Base-by-base conservation (phyloP, 768 basidiomycete genomes). In the Agrocybe pediades region DNA sequence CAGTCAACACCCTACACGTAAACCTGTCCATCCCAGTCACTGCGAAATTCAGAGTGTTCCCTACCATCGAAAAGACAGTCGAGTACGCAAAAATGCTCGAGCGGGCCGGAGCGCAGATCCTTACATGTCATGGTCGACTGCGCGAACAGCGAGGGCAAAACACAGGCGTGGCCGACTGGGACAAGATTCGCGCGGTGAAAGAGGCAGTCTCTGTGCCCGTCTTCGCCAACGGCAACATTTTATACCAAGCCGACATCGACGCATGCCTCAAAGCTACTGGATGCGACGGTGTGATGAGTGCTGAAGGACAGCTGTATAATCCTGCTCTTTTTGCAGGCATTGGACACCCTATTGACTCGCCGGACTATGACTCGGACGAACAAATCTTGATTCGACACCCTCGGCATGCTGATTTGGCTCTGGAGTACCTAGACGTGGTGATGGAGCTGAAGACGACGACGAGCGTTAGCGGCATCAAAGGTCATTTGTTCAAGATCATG, bases 81-180 rank as follows among this genome's bases (percentile, higher is more conserved):
- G 88, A 86, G 56, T 99, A 99, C 60, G 97, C 97, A 1, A 83
- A 89, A 65, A 97, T 98, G 95, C 84, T 99, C 36, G 95, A 97
- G 72, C 74, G 84, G 0, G 95, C 97, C 0, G 97, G 97, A 0
- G 97, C 96, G 0, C 95, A 98, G 65, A 92, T 98, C 41, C 74
- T 98, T 9, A 92, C 95, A 0, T 93, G 93, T 59, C 97, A 99
- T 59, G 97, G 97, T 0, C 84, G 97, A 6, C 80, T 86, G 41
- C 82, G 95, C 25, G 95, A 98, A 60, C 94, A 96, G 70, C 86
- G 96, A 17, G 97, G 96, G 1, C 90, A 92, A 49, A 82, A 85
- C 41, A 77, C 88, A 0, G 95, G 95, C 16, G 69, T 95, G 9
- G 94, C 94, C 6, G 91, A 92, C 62, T 97, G 91, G 90, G 74